phyloP scores from a whole-genome alignment of 2,329 filamentous ascomycete genomes.

The Stenocarpella maydis region DNA sequence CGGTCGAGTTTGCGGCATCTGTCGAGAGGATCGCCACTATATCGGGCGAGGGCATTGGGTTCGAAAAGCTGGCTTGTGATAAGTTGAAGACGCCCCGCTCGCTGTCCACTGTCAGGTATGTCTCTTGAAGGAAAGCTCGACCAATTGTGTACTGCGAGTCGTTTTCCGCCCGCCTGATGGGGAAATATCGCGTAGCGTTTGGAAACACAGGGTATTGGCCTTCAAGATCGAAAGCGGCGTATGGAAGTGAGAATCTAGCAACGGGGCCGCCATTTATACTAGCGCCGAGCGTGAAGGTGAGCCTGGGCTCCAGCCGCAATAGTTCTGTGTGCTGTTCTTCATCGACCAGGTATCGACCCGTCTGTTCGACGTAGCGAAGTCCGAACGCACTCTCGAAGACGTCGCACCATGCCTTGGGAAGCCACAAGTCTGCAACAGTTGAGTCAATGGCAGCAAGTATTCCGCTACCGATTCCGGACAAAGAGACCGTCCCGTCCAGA shows the following conservation, averaged over 20 bases:
- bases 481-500: constrained; percentile 4
- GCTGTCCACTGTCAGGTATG: constrained; percentile 15
- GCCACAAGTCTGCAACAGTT: constrained; percentile 11
- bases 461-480: not conserved
- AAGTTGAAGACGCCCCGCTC: constrained; percentile 11
- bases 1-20: not conserved
- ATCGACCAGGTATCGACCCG: constrained; percentile 7
- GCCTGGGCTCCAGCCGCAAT: not conserved
- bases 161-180: constrained; percentile 2
- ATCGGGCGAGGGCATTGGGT: constrained; percentile 4
- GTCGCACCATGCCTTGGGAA: constrained; percentile 14
- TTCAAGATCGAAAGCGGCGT: constrained; percentile 16
- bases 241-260: constrained; percentile 2
- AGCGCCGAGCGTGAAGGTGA: constrained; percentile 13
- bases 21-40: not conserved
- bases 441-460: constrained; percentile 13
- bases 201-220: constrained; percentile 7
- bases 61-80: constrained; percentile 12
- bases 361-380: constrained; percentile 7
- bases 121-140: constrained; percentile 18
- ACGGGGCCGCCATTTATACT: constrained; percentile 2
- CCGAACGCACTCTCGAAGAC: constrained; percentile 4
- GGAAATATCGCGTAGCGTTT: constrained; percentile 16
- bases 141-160: constrained; percentile 21
- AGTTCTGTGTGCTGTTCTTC: constrained; percentile 2